phyloP scores from a whole-genome alignment of 305 asterid species.

The Solanum hybrid region DNA sequence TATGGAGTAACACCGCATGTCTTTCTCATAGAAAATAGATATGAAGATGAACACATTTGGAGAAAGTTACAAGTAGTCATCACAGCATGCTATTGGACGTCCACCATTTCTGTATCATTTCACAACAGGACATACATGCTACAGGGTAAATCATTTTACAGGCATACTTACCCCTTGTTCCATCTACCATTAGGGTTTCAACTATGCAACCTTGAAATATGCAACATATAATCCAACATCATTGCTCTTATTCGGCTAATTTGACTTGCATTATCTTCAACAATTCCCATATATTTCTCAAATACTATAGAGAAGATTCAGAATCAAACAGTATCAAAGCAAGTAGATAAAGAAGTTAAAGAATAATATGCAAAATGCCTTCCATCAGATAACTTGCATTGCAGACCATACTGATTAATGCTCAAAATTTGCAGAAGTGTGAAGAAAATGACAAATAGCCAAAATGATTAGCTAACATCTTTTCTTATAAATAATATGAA shows the following conservation, averaged over 20 bases:
- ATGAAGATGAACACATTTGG: not conserved
- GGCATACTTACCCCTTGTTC: not conserved
- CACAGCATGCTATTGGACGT: not conserved
- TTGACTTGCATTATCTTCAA: slow-evolving; percentile 2
- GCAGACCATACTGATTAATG: not conserved
- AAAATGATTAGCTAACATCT: not conserved
- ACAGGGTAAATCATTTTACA: not conserved
- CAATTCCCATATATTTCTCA: not conserved
- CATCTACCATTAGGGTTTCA: not conserved
- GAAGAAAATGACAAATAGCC: not conserved
- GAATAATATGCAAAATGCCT: not conserved
- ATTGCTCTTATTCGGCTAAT: not conserved
- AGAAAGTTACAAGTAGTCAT: not conserved
- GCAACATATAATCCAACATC: not conserved
- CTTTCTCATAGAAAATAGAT: not conserved
- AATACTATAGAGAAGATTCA: not conserved
- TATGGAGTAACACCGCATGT: not conserved
- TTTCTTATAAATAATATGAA: not conserved
- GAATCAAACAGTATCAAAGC: not conserved
- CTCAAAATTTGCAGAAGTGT: not conserved
- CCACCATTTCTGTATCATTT: not conserved
- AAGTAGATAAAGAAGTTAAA: not conserved
- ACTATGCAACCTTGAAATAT: not conserved
- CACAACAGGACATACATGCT: not conserved
- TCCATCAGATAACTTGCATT: not conserved